Evolutionary conservation across 2,329 filamentous ascomycete species (phyloP).

Genomic region (Ceratocystis huliohia): DNA sequence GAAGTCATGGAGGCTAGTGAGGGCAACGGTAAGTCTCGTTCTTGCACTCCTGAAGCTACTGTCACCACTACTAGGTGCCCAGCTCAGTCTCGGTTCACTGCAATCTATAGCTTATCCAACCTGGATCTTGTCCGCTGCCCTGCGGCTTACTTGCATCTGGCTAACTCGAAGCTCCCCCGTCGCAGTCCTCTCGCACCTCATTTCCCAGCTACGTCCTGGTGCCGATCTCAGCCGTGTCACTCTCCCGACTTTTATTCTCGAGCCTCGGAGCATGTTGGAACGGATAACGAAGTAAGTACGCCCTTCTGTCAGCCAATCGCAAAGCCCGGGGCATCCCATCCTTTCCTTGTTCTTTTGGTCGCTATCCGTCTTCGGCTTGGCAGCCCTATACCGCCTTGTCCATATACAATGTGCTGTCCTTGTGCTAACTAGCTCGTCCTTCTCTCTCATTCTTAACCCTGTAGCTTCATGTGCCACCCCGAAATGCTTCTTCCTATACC

Average conservation of each 20-base stretch:
- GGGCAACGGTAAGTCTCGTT: slow-evolving; percentile 62
- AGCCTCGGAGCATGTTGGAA: slow-evolving; percentile 95
- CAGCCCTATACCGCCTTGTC: neutral
- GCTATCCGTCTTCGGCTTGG: neutral
- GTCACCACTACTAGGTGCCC: neutral
- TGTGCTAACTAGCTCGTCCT: slow-evolving; percentile 1
- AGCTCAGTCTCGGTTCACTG: neutral
- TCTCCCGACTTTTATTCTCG: slow-evolving; percentile 92
- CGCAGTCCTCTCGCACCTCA: slow-evolving; percentile 87
- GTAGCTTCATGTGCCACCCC: slow-evolving; percentile 97
- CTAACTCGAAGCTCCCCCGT: neutral
- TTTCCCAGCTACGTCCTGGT: slow-evolving; percentile 88
- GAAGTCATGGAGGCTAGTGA: slow-evolving; percentile 80
- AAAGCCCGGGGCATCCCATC: too few species aligned
- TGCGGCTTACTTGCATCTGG: neutral
- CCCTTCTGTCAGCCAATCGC: neutral
- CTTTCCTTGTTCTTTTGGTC: neutral
- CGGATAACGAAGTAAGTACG: slow-evolving; percentile 81
- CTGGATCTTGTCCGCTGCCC: neutral
- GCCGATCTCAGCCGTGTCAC: slow-evolving; percentile 91
- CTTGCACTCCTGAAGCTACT: neutral
- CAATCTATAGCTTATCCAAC: neutral
- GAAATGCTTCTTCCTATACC: slow-evolving; percentile 87
- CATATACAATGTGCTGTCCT: neutral
- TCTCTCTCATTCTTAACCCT: neutral